These are phyloP conservation scores for Fusarium sp. DNA, from an alignment of 2,329 filamentous ascomycete genomes.

Conservation along the genomic window DNA sequence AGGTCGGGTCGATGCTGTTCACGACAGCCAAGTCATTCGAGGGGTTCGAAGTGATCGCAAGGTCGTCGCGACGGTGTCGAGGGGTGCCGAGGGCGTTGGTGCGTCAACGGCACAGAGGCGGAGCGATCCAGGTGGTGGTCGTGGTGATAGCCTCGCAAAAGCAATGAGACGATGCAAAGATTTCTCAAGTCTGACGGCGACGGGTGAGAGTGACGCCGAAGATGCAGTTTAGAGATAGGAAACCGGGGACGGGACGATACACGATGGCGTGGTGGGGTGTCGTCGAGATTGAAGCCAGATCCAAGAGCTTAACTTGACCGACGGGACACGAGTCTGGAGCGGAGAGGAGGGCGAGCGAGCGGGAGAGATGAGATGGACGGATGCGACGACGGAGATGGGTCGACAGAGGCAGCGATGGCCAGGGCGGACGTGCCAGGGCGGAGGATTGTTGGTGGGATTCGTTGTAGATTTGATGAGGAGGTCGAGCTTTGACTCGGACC, in stretches of 20 bases:
- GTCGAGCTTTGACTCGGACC: slow-evolving; percentile 36
- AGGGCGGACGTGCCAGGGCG: slow-evolving; percentile 25
- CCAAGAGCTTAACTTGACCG: slow-evolving; percentile 23
- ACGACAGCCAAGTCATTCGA: slow-evolving; percentile 23
- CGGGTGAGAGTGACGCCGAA: slow-evolving; percentile 13
- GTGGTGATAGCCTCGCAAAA: slow-evolving; percentile 27
- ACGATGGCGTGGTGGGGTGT: slow-evolving; percentile 41
- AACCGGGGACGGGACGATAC: slow-evolving; percentile 17
- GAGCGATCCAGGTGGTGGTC: slow-evolving; percentile 19
- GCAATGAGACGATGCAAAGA: slow-evolving; percentile 13
- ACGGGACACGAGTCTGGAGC: slow-evolving; percentile 15
- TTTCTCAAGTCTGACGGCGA: slow-evolving; percentile 4
- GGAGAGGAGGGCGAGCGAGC: slow-evolving; percentile 14
- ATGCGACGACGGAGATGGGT: slow-evolving; percentile 33
- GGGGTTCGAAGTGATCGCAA: slow-evolving; percentile 22
- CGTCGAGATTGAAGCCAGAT: slow-evolving; percentile 41
- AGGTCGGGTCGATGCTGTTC: slow-evolving; percentile 14
- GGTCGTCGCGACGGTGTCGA: slow-evolving; percentile 35
- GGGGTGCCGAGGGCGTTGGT: slow-evolving; percentile 30
- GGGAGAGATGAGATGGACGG: slow-evolving; percentile 22
- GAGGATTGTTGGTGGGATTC: slow-evolving; percentile 30
- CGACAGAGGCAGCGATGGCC: slow-evolving; percentile 21
- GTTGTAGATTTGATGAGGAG: slow-evolving; percentile 38
- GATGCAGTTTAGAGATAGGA: slow-evolving; percentile 13
- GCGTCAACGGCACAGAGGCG: slow-evolving; percentile 37